Percentiles rank a stretch among this genome's conserved stretches.
phyloP scores from a whole-genome alignment of 495 filamentous ascomycete species.

The Aspergillus sparsus region DNA sequence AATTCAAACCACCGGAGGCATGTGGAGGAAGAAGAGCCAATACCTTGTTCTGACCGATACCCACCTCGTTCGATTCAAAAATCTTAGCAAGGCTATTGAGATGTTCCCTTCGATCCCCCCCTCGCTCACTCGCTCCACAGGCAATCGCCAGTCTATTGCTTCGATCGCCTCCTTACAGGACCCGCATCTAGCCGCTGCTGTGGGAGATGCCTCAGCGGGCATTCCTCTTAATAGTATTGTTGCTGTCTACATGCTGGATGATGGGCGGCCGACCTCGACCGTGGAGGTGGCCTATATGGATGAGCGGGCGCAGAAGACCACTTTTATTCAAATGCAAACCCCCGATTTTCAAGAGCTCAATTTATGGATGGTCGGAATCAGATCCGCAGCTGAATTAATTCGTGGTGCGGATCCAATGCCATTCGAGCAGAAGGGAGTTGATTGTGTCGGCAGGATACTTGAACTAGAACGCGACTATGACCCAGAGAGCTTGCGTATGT shows the following conservation, averaged over 20 bases:
- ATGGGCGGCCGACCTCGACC: slow-evolving; percentile 73
- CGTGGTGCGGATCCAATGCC: slow-evolving; percentile 54
- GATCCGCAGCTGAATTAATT: slow-evolving; percentile 57
- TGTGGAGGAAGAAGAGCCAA: slow-evolving; percentile 84
- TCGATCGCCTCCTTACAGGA: slow-evolving; percentile 65
- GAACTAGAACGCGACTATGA: slow-evolving; percentile 71
- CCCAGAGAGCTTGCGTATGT: slow-evolving; percentile 72
- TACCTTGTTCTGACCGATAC: slow-evolving; percentile 89
- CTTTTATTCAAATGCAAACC: slow-evolving; percentile 68
- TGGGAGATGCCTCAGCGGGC: slow-evolving; percentile 47
- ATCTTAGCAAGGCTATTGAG: slow-evolving; percentile 67
- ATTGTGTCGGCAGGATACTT: slow-evolving; percentile 65
- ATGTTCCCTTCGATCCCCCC: slow-evolving; percentile 56
- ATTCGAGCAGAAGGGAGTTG: slow-evolving; percentile 60
- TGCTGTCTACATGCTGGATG: slow-evolving; percentile 76
- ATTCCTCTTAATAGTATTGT: slow-evolving; percentile 75
- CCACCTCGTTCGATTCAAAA: slow-evolving; percentile 81
- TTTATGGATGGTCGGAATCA: slow-evolving; percentile 71
- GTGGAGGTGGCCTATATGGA: slow-evolving; percentile 79
- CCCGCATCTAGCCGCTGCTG: slow-evolving; percentile 50
- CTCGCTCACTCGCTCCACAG: slow-evolving; percentile 40
- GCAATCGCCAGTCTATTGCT: slow-evolving; percentile 55
- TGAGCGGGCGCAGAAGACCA: slow-evolving; percentile 63
- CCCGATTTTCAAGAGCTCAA: slow-evolving; percentile 71
- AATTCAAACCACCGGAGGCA: slow-evolving; percentile 74